Percentiles rank a stretch among this genome's conserved stretches.
phyloP scores from a whole-genome alignment of 2,329 filamentous ascomycete genomes.

The Aspergillus spinulosporus region DNA sequence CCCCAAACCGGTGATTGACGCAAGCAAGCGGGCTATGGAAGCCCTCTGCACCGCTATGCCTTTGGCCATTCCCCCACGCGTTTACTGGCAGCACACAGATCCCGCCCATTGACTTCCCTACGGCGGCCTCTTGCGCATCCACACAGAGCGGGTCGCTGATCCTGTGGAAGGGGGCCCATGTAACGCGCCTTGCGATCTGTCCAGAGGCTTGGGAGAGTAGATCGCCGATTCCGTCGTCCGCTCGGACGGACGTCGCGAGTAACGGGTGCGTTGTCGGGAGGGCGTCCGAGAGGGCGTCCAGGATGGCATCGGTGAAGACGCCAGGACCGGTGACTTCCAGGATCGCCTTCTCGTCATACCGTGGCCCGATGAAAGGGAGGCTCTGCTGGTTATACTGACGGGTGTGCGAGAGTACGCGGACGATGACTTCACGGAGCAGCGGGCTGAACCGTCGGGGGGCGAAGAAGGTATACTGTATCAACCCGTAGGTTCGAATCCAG shows the following conservation, averaged over 20 bases:
- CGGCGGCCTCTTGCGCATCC: conserved; percentile 22
- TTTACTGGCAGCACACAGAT: conserved; percentile 90
- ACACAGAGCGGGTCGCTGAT: conserved; percentile 30
- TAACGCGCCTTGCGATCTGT: conserved; percentile 26
- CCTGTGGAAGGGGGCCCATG: conserved; percentile 37
- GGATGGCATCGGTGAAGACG: conserved; percentile 36
- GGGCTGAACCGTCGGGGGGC: conserved; percentile 39
- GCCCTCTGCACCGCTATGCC: conserved; percentile 33
- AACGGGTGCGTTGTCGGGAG: conserved; percentile 30
- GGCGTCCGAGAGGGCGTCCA: conserved; percentile 33
- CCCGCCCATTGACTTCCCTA: conserved; percentile 67
- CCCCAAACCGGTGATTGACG: conserved; percentile 37
- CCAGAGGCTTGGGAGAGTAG: conserved; percentile 12
- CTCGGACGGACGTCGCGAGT: conserved; percentile 24
- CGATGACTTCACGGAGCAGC: conserved; percentile 32
- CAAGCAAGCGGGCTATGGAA: conserved; percentile 33
- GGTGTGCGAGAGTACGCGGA: conserved; percentile 35
- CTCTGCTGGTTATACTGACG: conserved; percentile 26
- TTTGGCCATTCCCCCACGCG: conserved; percentile 40
- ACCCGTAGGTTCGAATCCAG: conserved; percentile 36
- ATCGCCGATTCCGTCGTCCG: conserved; percentile 28
- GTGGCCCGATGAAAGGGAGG: conserved; percentile 16
- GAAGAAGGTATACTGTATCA: conserved; percentile 39
- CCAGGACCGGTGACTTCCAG: conserved; percentile 37
- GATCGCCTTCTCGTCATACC: conserved; percentile 30